Evolutionary conservation across 192 early-diverging fungal genomes (phyloP).

Genomic region (Haplosporangium gracile): DNA sequence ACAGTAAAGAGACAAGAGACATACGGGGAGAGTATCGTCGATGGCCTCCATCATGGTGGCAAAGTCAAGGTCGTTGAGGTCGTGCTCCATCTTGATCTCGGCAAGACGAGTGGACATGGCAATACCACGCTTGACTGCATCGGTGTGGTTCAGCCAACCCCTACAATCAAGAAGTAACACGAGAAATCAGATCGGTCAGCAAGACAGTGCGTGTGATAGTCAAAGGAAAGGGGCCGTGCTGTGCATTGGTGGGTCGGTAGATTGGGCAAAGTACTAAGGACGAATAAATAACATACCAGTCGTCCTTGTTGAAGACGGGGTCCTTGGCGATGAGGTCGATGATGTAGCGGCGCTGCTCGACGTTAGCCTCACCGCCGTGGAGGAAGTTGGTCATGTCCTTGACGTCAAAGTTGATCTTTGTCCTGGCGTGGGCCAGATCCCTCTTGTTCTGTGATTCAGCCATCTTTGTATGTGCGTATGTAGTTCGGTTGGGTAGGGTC

Average conservation of each 20-base stretch:
- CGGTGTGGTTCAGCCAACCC: constrained; percentile 34
- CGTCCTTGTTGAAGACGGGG: constrained; percentile 35
- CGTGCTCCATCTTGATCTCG: constrained; percentile 39
- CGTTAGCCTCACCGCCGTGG: constrained; percentile 65
- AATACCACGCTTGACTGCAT: constrained; percentile 35
- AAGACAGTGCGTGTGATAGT: background rate
- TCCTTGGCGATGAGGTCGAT: constrained; percentile 28
- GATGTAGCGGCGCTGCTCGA: constrained; percentile 29
- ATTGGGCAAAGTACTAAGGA: background rate
- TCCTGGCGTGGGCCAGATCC: constrained; percentile 75
- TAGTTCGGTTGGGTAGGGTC: background rate
- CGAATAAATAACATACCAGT: constrained; percentile 13
- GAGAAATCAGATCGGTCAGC: background rate
- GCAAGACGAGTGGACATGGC: constrained; percentile 34
- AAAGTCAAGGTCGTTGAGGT: constrained; percentile 31
- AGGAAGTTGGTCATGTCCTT: constrained; percentile 80
- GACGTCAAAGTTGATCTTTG: constrained; percentile 75
- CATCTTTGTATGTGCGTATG: constrained; percentile 1
- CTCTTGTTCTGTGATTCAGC: constrained; percentile 34
- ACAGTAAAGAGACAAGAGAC: background rate
- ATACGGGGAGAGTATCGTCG: constrained; percentile 24
- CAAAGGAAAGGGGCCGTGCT: background rate
- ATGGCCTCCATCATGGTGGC: constrained; percentile 29
- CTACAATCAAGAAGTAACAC: background rate
- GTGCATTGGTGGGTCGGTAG: background rate